Base-by-base conservation (phyloP, 345 rosid species). In the Acer campestre region DNA sequence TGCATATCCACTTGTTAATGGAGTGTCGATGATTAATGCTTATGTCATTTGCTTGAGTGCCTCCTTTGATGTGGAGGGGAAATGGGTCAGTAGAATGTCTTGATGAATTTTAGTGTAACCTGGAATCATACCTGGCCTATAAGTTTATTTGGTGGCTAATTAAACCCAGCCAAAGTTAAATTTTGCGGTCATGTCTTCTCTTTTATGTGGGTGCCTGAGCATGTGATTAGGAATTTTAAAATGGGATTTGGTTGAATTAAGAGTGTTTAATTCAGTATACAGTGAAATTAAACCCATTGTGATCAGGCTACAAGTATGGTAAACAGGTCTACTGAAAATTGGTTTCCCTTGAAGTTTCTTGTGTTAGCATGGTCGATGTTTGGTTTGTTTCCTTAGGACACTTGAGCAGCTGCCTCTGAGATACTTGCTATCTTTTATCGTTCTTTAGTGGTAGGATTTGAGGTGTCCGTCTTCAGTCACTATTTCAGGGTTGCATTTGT, bases 51-150 rank as follows among this genome's bases (percentile, higher is more conserved):
- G 61, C 67, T 74, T 22, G 17, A 63, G 29, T 61, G 63, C 69
- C 77, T 63, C 51, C 12, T 63, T 63, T 74, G n/a, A 17, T 74
- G 61, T 74, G 31, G 66, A 58, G 42, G 35, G 55, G 27, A 31
- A n/a, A 31, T 71, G 25, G 40, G 40, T 55, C 64, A 9, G 16
- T 55, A 38, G 56, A 29, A 42, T 63, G 31, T 20, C 75, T 56
- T 29, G 64, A 71, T 17, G 74, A 69, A 7, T 69, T 25, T 14
- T 70, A 70, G 22, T 44, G 40, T 14, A 70, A 49, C 7, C 14
- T 5, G 42, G 40, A 66, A 35, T 18, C 14, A 7, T 22, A 42
- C 17, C 25, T 20, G 12, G 71, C 27, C 29, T 42, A n/a, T 68
- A n/a, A 23, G 55, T 20, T 68, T 68, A 13, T 68, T 51, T 51